Evolutionary conservation across 495 filamentous ascomycete genomes (phyloP).

Genomic region (Hypomontagnella submonticulosa): DNA sequence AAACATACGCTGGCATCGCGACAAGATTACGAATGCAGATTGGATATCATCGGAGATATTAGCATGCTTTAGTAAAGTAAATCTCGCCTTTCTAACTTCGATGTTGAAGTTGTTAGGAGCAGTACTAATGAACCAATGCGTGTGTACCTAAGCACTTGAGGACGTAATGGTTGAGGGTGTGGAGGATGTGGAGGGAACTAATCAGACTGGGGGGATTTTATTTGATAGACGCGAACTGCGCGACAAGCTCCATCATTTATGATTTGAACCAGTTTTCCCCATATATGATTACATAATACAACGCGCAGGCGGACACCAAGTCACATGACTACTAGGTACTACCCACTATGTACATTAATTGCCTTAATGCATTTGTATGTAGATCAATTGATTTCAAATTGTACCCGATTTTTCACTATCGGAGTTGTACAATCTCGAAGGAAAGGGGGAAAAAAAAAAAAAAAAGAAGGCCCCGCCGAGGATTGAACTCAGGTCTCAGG

Average conservation of each 20-base stretch:
- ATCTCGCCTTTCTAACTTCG: too few species aligned
- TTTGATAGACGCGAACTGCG: constrained; percentile 1
- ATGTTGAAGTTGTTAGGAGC: too few species aligned
- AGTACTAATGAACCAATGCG: too few species aligned
- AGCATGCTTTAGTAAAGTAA: constrained; percentile 17
- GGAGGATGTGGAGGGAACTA: too few species aligned
- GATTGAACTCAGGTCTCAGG: constrained; percentile 31
- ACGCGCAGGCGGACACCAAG: constrained; percentile 40
- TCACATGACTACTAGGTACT: constrained; percentile 34
- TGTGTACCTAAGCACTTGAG: too few species aligned
- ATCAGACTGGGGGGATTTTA: too few species aligned
- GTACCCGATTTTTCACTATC: too few species aligned
- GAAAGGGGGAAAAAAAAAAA: constrained; percentile 3
- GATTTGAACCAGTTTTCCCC: too few species aligned
- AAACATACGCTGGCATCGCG: constrained; percentile 59
- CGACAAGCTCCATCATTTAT: too few species aligned
- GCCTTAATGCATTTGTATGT: not conserved
- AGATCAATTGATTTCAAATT: not conserved
- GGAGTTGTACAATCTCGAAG: too few species aligned
- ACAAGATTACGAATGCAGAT: constrained; percentile 19
- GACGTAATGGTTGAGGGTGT: too few species aligned
- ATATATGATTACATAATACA: constrained; percentile 32
- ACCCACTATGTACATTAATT: not conserved
- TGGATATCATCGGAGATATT: constrained; percentile 23
- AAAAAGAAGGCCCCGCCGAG: constrained; percentile 16